These are phyloP conservation scores for Ascochyta lentis DNA, from an alignment of 2,329 filamentous ascomycete genomes.

Conservation along the genomic window DNA sequence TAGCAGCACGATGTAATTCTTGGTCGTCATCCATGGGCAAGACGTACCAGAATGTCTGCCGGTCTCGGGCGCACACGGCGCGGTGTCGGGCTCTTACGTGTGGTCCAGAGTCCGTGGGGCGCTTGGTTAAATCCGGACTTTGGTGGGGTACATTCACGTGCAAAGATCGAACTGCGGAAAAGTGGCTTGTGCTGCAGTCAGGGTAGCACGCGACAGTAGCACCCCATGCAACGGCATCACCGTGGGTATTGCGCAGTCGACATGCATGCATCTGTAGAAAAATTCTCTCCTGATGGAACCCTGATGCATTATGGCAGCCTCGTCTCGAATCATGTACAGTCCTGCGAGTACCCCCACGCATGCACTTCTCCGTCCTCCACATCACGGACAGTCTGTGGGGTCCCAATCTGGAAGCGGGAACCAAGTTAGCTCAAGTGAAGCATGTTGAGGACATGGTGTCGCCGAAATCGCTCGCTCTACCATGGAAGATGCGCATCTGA, in stretches of 20 bases:
- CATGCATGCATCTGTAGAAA: not conserved
- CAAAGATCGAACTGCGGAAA: conserved; percentile 10
- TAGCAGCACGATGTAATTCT: conserved; percentile 34
- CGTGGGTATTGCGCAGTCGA: conserved; percentile 5
- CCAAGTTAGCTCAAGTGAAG: conserved; percentile 24
- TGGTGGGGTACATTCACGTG: conserved; percentile 17
- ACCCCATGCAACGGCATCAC: conserved; percentile 5
- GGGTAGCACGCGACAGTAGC: conserved; percentile 8
- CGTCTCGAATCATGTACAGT: conserved; percentile 10
- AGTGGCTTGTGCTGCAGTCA: conserved; percentile 13
- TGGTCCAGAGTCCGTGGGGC: conserved; percentile 17
- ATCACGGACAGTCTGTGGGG: conserved; percentile 51
- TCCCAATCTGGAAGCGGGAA: conserved; percentile 51
- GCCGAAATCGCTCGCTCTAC: conserved; percentile 23
- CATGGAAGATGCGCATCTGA: not conserved
- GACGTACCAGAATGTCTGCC: conserved; percentile 20
- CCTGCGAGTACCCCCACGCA: conserved; percentile 31
- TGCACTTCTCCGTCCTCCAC: conserved; percentile 22
- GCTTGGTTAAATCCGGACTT: not conserved
- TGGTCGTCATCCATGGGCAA: conserved; percentile 29
- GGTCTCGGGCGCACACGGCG: conserved; percentile 20
- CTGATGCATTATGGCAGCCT: conserved; percentile 10
- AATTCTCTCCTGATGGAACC: conserved; percentile 6
- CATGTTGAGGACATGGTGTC: conserved; percentile 8
- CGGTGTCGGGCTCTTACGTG: conserved; percentile 18